phyloP scores from a whole-genome alignment of 108 stramenopile species.

The Cylindrotheca closterium region DNA sequence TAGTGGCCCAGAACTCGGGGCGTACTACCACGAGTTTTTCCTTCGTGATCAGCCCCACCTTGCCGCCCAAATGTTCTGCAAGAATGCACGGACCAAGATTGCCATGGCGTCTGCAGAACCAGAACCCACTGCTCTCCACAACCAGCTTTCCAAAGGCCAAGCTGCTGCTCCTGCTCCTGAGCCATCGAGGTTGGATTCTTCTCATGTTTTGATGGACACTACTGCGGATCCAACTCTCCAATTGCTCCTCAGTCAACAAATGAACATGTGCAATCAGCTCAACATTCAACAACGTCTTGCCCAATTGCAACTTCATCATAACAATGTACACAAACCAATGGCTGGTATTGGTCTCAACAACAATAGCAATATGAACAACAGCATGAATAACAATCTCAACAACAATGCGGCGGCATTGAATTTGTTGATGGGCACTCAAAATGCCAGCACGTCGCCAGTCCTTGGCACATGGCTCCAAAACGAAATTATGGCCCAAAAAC shows the following conservation, averaged over 20 bases:
- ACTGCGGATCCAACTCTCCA: not conserved
- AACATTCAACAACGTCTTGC: slow-evolving; percentile 1
- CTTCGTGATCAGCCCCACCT: slow-evolving; percentile 51
- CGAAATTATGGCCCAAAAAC: slow-evolving; percentile 26
- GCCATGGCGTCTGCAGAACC: slow-evolving; percentile 41
- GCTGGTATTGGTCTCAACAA: not conserved
- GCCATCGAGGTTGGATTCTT: not conserved
- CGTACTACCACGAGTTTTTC: slow-evolving; percentile 78
- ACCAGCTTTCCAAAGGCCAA: not conserved
- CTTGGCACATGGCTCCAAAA: slow-evolving; percentile 7
- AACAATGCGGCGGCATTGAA: not conserved
- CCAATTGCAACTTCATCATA: not conserved
- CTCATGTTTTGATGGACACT: not conserved
- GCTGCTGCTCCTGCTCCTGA: not conserved
- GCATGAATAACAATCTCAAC: too few relatives aligned
- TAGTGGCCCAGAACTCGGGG: slow-evolving; percentile 65
- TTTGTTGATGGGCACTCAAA: not conserved
- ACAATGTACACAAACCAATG: not conserved
- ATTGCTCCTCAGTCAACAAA: slow-evolving; percentile 15
- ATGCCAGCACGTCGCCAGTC: not conserved
- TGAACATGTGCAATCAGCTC: slow-evolving; percentile 3
- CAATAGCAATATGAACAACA: not conserved
- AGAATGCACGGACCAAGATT: slow-evolving; percentile 40
- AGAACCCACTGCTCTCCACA: not conserved
- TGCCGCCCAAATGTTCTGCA: slow-evolving; percentile 58